Evolutionary conservation across 2,329 filamentous ascomycete species (phyloP), one percentile per base, ranked within the genome.

Genomic region (Colletotrichum theobromicola): DNA sequence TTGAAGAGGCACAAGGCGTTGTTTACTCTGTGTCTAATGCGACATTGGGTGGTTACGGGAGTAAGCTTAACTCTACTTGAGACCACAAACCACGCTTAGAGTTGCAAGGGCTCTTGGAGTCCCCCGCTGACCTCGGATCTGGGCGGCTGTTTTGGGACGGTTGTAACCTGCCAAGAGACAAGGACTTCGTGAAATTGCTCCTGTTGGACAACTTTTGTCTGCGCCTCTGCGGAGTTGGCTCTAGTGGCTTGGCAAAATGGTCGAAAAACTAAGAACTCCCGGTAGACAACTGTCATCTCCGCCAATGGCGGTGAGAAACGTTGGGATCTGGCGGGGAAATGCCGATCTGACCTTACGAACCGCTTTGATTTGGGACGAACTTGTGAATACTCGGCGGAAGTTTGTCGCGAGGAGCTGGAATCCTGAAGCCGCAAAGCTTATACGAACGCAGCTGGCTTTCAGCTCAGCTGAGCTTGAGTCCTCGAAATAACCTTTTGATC

Each of bases 241-340:
- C 42, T 72, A 65, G 72, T 34, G 67, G 35, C 72, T 74, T 72
- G 72, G 72, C 72, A 37, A 64, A 50, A 42, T 60, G 34, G 53
- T 24, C 9, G 53, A 37, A 28, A 64, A 68, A 37, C 30, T 32
- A 60, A 30, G 46, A 35, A 74, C 50, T 61, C 71, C 72, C 63
- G 67, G 37, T 55, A 58, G 50, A 58, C 21, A 50, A 15, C 67
- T 55, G 26, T 34, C 53, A 24, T 66, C 34, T 71, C 70, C 53
- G 67, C 42, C 32, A 60, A 60, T 60, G 7, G 30, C 32, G 28
- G n/a, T 15, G 61, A 24, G 34, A 55, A 21, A 61, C 57, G 61
- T 32, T 58, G 62, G 34, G 50, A 42, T 26, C 15, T 32, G 55
- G 72, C 72, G 61, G 72, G 67, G 72, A 35, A 62, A 13, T 18